Conservation (phyloP, 345 rosid species). For the Orychophragmus violaceus region DNA sequence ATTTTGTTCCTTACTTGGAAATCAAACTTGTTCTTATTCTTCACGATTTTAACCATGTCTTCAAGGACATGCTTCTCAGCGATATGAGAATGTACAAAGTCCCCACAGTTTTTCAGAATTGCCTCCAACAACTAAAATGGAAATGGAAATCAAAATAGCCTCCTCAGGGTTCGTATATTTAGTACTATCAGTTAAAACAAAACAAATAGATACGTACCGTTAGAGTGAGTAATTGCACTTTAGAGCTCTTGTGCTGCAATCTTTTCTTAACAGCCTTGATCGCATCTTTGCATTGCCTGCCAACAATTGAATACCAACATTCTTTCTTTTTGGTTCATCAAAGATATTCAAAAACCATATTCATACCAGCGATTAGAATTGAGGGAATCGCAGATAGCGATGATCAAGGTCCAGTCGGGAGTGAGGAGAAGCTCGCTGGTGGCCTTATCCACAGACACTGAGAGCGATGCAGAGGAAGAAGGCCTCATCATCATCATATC, state of each 20-base stretch:
- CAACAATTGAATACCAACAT: neutral
- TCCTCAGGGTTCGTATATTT: neutral
- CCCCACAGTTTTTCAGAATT: conserved; percentile 94
- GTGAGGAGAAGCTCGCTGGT: conserved; percentile 70
- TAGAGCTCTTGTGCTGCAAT: conserved; percentile 71
- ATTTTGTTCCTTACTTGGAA: conserved; percentile 73
- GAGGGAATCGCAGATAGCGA: conserved; percentile 79
- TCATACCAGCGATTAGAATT: conserved; percentile 62
- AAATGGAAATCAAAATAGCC: too few relatives aligned
- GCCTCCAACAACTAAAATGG: conserved; percentile 88
- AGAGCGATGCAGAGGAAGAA: conserved; percentile 42
- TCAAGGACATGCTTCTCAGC: conserved; percentile 73
- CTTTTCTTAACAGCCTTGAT: conserved; percentile 86
- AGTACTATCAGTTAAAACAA: neutral
- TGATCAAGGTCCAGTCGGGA: conserved; percentile 93
- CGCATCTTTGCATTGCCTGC: conserved; percentile 87
- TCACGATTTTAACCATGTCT: conserved; percentile 82
- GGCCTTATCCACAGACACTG: conserved; percentile 90
- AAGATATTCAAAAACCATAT: neutral
- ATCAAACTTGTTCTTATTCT: conserved; percentile 80
- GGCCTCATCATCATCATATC: conserved; percentile 8
- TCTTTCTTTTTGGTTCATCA: neutral
- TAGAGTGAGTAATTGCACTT: conserved; percentile 82
- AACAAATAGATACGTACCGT: conserved; percentile 28
- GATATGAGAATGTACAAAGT: conserved; percentile 67